Evolutionary conservation across 2,329 filamentous ascomycete species (phyloP).

Genomic region (Aspergillus intermedius): DNA sequence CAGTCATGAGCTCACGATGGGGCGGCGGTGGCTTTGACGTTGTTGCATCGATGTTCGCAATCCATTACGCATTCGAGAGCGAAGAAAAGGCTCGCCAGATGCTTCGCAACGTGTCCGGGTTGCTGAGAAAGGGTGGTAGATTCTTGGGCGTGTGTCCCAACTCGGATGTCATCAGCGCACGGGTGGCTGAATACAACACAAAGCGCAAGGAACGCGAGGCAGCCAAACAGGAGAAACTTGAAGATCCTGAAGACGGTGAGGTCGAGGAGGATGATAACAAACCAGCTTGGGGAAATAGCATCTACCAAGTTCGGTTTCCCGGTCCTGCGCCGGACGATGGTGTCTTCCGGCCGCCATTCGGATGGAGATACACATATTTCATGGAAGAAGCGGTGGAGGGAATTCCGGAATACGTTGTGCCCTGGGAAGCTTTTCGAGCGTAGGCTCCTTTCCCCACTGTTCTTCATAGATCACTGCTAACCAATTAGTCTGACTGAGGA

Average conservation of each 20-base stretch:
- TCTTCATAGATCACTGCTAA: constrained; percentile 4
- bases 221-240: constrained; percentile 33
- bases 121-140: constrained; percentile 85
- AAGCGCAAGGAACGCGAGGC: constrained; percentile 40
- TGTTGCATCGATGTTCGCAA: constrained; percentile 98
- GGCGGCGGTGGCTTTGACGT: constrained; percentile 83
- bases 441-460: constrained; percentile 21
- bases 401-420: constrained; percentile 94
- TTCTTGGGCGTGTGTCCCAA: constrained; percentile 97
- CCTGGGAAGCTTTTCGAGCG: constrained; percentile 95
- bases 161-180: constrained; percentile 77
- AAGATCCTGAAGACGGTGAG: constrained; percentile 40
- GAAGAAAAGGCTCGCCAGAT: constrained; percentile 86
- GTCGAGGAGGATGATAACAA: constrained; percentile 58
- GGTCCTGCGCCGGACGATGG: constrained; percentile 77
- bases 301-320: constrained; percentile 86
- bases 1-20: constrained; percentile 56
- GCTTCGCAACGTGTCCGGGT: constrained; percentile 85
- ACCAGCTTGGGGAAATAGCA: constrained; percentile 83
- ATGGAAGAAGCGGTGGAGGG: constrained; percentile 93
- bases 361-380: constrained; percentile 97
- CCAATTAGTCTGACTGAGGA: constrained; percentile 67
- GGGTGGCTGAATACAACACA: constrained; percentile 71
- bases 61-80: constrained; percentile 96
- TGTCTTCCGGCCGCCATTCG: constrained; percentile 87